Percentiles rank a stretch among this genome's conserved stretches.
These are phyloP conservation scores for Fusarium siculi DNA, from an alignment of 2,329 filamentous ascomycete genomes.

Conservation along the genomic window DNA sequence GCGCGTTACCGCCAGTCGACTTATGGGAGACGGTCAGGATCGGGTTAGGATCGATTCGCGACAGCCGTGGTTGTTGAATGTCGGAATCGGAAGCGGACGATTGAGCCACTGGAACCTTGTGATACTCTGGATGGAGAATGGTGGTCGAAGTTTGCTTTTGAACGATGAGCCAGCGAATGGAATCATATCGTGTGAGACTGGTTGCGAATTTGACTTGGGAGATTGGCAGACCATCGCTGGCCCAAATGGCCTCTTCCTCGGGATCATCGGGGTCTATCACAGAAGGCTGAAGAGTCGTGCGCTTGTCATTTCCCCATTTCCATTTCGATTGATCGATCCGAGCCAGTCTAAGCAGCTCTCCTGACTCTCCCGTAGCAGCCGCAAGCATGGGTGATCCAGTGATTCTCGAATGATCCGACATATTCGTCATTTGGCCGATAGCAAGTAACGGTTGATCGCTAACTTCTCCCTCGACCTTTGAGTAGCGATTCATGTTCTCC, in stretches of 20 bases:
- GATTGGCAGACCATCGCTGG: constrained; percentile 61
- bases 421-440: constrained; percentile 64
- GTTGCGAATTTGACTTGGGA: constrained; percentile 61
- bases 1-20: constrained; percentile 64
- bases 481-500: constrained; percentile 50
- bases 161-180: constrained; percentile 63
- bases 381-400: constrained; percentile 54
- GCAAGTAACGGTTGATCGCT: constrained; percentile 57
- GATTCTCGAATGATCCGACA: constrained; percentile 44
- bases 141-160: constrained; percentile 64
- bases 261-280: constrained; percentile 54
- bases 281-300: constrained; percentile 59
- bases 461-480: constrained; percentile 40
- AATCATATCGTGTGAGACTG: constrained; percentile 50
- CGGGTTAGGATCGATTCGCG: constrained; percentile 66
- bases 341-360: constrained; percentile 67
- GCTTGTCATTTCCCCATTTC: constrained; percentile 62
- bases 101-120: constrained; percentile 49
- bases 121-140: constrained; percentile 63
- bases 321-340: constrained; percentile 61
- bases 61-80: constrained; percentile 49
- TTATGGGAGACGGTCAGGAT: constrained; percentile 63
- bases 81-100: constrained; percentile 11
- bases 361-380: constrained; percentile 65
- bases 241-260: constrained; percentile 65